phyloP scores from a whole-genome alignment of 495 filamentous ascomycete genomes.

The Collariella sp. region DNA sequence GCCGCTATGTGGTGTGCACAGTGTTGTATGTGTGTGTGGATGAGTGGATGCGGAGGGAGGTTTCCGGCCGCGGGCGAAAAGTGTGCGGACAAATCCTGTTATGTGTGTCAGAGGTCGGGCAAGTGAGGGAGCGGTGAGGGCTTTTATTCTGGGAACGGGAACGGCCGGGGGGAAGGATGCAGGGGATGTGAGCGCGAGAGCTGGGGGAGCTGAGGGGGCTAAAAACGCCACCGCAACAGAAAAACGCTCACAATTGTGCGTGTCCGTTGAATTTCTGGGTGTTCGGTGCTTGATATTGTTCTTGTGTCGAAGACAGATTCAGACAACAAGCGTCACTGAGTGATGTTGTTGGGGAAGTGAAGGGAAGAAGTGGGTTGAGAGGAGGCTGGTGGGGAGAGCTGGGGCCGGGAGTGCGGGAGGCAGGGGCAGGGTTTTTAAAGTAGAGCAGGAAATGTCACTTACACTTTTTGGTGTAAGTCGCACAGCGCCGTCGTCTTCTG shows the following conservation, averaged over 20 bases:
- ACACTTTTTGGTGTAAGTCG: constrained; percentile 26
- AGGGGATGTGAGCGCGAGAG: constrained; percentile 6
- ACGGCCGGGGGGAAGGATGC: constrained; percentile 12
- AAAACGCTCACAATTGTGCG: neutral
- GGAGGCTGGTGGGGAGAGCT: constrained; percentile 13
- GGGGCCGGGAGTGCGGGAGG: constrained; percentile 8
- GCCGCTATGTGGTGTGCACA: constrained; percentile 23
- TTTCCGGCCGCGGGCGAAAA: constrained; percentile 7
- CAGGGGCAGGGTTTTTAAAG: constrained; percentile 10
- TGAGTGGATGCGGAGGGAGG: constrained; percentile 9
- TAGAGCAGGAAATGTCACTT: constrained; percentile 19
- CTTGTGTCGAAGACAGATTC: neutral
- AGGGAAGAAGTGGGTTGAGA: constrained; percentile 2
- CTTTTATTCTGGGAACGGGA: constrained; percentile 23
- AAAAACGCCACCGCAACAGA: constrained; percentile 1
- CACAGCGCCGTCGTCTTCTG: constrained; percentile 26
- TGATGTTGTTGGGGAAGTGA: neutral
- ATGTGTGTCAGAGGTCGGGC: constrained; percentile 32
- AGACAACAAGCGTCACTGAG: neutral
- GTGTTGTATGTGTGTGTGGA: constrained; percentile 8
- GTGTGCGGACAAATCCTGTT: constrained; percentile 25
- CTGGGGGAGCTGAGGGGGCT: constrained; percentile 1
- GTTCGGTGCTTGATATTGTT: neutral
- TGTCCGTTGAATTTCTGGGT: constrained; percentile 1
- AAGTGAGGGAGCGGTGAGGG: constrained; percentile 26